Evolutionary conservation across 495 filamentous ascomycete genomes (phyloP).

Genomic region (Talaromyces nanjingensis): DNA sequence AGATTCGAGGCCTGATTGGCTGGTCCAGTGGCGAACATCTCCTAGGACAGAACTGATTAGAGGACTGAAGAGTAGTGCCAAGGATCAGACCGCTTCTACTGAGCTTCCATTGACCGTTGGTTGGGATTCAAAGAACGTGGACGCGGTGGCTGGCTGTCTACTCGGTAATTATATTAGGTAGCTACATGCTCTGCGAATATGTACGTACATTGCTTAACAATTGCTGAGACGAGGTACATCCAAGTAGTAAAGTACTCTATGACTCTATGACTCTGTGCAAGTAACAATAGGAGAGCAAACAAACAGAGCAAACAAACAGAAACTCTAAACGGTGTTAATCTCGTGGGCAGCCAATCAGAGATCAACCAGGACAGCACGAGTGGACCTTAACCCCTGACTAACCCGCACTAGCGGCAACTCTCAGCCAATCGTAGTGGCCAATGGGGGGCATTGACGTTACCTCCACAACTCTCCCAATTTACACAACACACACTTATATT

Average conservation of each 20-base stretch:
- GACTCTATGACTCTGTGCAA: too few species aligned
- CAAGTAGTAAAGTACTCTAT: too few species aligned
- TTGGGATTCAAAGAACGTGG: background rate
- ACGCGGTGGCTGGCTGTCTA: too few species aligned
- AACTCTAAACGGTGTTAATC: background rate
- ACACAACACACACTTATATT: too few species aligned
- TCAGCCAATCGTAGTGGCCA: background rate
- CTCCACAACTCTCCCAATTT: background rate
- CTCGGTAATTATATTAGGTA: too few species aligned
- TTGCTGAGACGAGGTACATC: too few species aligned
- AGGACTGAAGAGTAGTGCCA: background rate
- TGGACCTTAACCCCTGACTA: background rate
- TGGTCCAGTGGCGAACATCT: background rate
- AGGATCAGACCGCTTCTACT: background rate
- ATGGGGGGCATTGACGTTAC: background rate
- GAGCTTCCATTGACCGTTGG: background rate
- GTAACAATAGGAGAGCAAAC: too few species aligned
- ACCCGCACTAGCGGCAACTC: background rate
- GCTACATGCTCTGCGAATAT: background rate
- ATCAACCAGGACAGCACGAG: background rate
- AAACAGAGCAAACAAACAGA: background rate
- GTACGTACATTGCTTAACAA: background rate
- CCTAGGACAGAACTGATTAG: background rate
- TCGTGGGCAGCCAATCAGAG: background rate
- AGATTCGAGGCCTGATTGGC: background rate